Evolutionary conservation across 108 stramenopile species (phyloP), one percentile per base, ranked within the genome.

Genomic region (Skeletonema potamos): DNA sequence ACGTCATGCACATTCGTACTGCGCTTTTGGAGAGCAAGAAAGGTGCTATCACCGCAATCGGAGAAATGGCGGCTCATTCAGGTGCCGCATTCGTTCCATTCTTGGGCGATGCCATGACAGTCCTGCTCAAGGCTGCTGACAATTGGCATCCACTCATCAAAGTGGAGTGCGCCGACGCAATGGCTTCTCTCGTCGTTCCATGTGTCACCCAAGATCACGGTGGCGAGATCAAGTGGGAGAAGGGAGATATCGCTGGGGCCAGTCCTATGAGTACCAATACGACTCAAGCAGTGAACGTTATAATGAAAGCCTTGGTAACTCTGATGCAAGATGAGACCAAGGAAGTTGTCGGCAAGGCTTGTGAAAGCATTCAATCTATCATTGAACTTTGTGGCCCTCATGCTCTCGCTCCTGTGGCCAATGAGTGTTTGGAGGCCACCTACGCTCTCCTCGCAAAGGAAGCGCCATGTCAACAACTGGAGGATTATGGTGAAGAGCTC

Each of bases 131-230:
- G 60, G 87, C 93, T 48, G 88, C 92, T 10, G 86, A 70, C 24
- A 93, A 94, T 76, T 97, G 96, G 96, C 97, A 97, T 67, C 94
- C 93, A 20, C 84, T 94, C 33, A 92, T 97, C 70, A 92, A 92
- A 76, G 59, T 66, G 9, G 92, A 94, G 73, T 86, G 84, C 54
- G 90, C 90, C 15, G 89, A 92, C 64, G 93, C 90, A 6, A 62
- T 92, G 70, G 87, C 95, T 1, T 86, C 83, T 30, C 56, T 94
- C 68, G 83, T 94, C 27, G 83, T 92, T 33, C 86, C 91, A 13
- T 73, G 68, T 67, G 87, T 93, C 33, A 86, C 89, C 20, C 83
- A 89, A 27, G 83, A 94, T 62, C 92, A 96, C 68, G 65, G 72
- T 39, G 91, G 89, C 9, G 87, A 92, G 64, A 82, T 96, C 36